Evolutionary conservation across 129 eudicot species (phyloP).

Genomic region (Arctium lappa): DNA sequence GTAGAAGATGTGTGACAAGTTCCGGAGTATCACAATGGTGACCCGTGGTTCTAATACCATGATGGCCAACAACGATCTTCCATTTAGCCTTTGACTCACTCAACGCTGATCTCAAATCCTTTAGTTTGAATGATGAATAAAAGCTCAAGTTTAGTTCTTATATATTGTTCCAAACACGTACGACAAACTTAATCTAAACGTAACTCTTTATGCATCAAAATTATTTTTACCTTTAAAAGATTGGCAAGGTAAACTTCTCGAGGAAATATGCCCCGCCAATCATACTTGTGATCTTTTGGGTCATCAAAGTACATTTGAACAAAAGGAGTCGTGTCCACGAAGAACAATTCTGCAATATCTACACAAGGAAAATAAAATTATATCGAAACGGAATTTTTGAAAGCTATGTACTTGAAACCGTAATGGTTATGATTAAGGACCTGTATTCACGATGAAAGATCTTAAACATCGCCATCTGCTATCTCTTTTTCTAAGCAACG

Average conservation of each 20-base stretch:
- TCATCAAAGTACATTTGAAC: slow-evolving; percentile 44
- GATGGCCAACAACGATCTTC: slow-evolving; percentile 54
- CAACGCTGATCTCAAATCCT: slow-evolving; percentile 49
- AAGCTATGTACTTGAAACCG: background rate
- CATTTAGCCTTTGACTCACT: slow-evolving; percentile 25
- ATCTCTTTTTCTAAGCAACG: slow-evolving; percentile 45
- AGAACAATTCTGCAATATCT: slow-evolving; percentile 63
- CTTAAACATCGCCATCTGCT: slow-evolving; percentile 64
- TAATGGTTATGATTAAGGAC: slow-evolving; percentile 11
- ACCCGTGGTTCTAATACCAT: slow-evolving; percentile 53
- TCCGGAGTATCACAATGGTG: slow-evolving; percentile 65
- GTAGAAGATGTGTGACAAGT: slow-evolving; percentile 47
- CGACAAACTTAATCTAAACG: background rate
- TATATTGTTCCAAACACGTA: background rate
- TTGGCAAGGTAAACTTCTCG: slow-evolving; percentile 42
- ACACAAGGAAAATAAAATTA: background rate
- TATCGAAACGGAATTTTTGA: background rate
- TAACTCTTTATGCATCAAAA: background rate
- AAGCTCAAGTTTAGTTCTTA: background rate
- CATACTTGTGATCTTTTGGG: slow-evolving; percentile 52
- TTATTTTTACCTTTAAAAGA: slow-evolving; percentile 35
- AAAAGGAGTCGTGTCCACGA: slow-evolving; percentile 66
- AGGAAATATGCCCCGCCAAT: slow-evolving; percentile 60
- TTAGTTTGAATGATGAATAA: background rate
- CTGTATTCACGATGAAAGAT: slow-evolving; percentile 50